These are phyloP conservation scores for Populus simonii DNA, from an alignment of 345 rosid genomes.

Conservation along the genomic window DNA sequence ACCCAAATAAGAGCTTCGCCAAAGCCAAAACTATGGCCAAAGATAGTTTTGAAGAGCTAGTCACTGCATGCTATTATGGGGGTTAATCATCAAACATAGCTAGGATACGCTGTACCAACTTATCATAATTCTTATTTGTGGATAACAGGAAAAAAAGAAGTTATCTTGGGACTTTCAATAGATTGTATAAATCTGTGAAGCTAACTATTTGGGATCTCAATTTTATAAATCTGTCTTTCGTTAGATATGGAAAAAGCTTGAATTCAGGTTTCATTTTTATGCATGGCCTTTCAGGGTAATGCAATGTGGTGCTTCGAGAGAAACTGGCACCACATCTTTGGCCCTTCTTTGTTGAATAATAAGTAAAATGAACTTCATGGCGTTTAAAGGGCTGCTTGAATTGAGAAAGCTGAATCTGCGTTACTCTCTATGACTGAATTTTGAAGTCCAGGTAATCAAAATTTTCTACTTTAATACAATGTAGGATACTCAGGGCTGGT, in stretches of 20 bases:
- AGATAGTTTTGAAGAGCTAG: slow-evolving; percentile 11
- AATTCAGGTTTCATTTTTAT: too few species aligned
- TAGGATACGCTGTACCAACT: background rate
- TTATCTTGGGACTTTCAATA: background rate
- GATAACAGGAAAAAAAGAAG: background rate
- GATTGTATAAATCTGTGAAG: background rate
- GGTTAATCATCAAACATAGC: background rate
- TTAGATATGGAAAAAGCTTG: too few species aligned
- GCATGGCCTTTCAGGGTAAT: too few species aligned
- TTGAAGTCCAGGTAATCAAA: too few species aligned
- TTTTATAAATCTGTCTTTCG: too few species aligned
- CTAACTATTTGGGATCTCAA: background rate
- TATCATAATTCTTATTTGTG: background rate
- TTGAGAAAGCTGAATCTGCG: background rate
- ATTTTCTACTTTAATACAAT: too few species aligned
- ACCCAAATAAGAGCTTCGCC: slow-evolving; percentile 52
- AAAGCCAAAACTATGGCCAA: slow-evolving; percentile 28
- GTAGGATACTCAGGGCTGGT: too few species aligned
- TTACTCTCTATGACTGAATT: too few species aligned
- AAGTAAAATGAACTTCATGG: background rate
- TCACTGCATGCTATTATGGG: background rate
- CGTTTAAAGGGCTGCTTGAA: background rate
- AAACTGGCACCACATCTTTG: background rate
- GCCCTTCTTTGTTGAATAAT: background rate
- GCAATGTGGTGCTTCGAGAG: too few species aligned